phyloP scores from a whole-genome alignment of 2,329 filamentous ascomycete genomes.

The Pseudogymnoascus sp. region DNA sequence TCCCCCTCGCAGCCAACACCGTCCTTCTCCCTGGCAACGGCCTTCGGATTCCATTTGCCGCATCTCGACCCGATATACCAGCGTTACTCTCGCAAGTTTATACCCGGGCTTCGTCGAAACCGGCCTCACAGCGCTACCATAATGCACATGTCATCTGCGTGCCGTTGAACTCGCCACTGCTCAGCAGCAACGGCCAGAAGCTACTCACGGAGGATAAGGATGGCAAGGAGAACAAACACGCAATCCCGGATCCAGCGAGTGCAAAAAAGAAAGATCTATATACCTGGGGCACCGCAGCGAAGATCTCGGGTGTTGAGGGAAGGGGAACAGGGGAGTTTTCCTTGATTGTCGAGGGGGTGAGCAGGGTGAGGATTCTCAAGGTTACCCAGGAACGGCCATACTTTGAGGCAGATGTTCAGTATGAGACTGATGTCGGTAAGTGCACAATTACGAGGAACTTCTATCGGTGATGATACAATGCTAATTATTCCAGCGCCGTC shows the following conservation, averaged over 20 bases:
- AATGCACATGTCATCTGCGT: constrained; percentile 79
- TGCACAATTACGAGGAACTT: constrained; percentile 13
- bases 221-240: background rate
- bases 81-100: constrained; percentile 82
- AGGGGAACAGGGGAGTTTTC: constrained; percentile 69
- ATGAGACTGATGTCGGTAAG: constrained; percentile 63
- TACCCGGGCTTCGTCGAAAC: constrained; percentile 63
- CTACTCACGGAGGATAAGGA: constrained; percentile 54
- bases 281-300: constrained; percentile 72
- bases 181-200: constrained; percentile 67
- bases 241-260: constrained; percentile 37
- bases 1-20: constrained; percentile 71
- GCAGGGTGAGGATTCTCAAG: constrained; percentile 68
- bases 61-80: constrained; percentile 75
- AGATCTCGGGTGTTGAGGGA: constrained; percentile 71
- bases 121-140: constrained; percentile 56
- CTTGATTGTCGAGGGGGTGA: constrained; percentile 77
- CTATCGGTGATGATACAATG: constrained; percentile 7
- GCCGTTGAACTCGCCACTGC: constrained; percentile 68
- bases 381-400: constrained; percentile 73
- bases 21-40: constrained; percentile 82
- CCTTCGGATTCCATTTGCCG: constrained; percentile 74
- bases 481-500: constrained; percentile 23
- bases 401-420: constrained; percentile 72
- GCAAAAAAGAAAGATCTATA: constrained; percentile 69